phyloP scores from a whole-genome alignment of 208 protist genomes.

The Trypanosoma cruzi region DNA sequence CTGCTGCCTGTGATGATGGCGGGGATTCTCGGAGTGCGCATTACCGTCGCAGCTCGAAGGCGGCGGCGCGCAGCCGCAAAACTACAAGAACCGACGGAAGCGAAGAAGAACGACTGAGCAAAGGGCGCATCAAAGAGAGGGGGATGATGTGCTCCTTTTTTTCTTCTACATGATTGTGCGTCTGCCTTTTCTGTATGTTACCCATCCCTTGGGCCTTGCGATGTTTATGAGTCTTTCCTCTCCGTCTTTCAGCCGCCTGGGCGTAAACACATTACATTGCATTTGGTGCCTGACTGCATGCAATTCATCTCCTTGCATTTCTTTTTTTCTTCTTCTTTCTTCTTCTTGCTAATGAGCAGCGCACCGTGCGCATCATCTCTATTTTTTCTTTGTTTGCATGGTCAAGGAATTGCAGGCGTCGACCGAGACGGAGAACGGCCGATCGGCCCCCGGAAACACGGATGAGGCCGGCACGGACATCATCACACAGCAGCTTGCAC shows the following conservation, averaged over 20 bases:
- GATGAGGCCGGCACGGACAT: background rate
- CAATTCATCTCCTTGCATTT: background rate
- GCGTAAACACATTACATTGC: background rate
- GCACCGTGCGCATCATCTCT: background rate
- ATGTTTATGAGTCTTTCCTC: too few relatives aligned
- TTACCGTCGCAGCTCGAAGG: slow-evolving; percentile 25
- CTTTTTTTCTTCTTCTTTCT: background rate
- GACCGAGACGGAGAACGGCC: background rate
- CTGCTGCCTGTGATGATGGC: slow-evolving; percentile 52
- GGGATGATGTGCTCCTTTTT: background rate
- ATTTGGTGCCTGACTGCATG: background rate
- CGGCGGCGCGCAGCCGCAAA: slow-evolving; percentile 2
- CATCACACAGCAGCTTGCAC: slow-evolving; percentile 17
- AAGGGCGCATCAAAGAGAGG: background rate
- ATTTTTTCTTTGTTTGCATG: background rate
- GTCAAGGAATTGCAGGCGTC: background rate
- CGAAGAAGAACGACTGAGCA: slow-evolving; percentile 4
- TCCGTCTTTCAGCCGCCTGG: too few relatives aligned
- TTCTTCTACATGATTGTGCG: background rate
- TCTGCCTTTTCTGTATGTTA: background rate
- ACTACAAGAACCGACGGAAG: slow-evolving; percentile 13
- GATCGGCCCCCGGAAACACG: background rate
- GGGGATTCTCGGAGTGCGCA: slow-evolving; percentile 39
- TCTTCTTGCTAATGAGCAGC: background rate
- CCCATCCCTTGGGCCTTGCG: too few relatives aligned